These are phyloP conservation scores for Candida berthetii DNA, from an alignment of 805 yeast species.

Conservation along the genomic window DNA sequence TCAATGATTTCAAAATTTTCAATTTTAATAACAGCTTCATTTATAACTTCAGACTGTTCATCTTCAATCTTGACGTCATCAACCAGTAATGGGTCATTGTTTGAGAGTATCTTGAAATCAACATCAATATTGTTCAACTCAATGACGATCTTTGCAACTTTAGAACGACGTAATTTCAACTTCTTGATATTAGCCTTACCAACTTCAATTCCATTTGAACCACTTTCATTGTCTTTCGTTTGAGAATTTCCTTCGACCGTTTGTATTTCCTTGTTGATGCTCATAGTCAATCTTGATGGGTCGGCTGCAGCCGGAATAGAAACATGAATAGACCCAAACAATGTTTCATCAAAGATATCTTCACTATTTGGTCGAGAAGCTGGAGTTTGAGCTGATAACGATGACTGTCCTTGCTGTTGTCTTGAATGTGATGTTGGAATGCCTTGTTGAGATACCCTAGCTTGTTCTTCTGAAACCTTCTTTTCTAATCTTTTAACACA, in stretches of 20 bases:
- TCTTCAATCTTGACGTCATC: constrained; percentile 13
- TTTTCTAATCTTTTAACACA: constrained; percentile 60
- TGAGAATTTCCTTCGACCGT: constrained; percentile 20
- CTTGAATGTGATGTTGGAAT: not conserved
- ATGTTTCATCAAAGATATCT: constrained; percentile 48
- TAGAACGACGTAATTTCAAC: constrained; percentile 61
- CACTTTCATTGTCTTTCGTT: constrained; percentile 6
- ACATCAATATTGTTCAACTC: constrained; percentile 50
- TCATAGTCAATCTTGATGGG: constrained; percentile 38
- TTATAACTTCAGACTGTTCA: constrained; percentile 39
- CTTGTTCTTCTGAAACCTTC: constrained; percentile 30
- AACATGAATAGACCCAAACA: constrained; percentile 78
- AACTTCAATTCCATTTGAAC: constrained; percentile 12
- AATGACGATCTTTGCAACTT: constrained; percentile 48
- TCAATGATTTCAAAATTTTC: constrained; percentile 60
- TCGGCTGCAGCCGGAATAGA: constrained; percentile 42
- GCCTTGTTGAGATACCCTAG: constrained; percentile 9
- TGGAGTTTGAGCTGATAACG: constrained; percentile 1
- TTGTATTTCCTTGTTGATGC: constrained; percentile 48
- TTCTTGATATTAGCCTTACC: constrained; percentile 28
- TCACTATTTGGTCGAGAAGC: constrained; percentile 11
- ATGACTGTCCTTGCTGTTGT: not conserved
- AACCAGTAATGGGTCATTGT: constrained; percentile 36
- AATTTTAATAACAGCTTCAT: constrained; percentile 40
- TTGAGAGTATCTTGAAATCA: constrained; percentile 36